Evolutionary conservation across 2,329 filamentous ascomycete species (phyloP), one percentile per base, ranked within the genome.

Genomic region (Paecilomyces formosus): DNA sequence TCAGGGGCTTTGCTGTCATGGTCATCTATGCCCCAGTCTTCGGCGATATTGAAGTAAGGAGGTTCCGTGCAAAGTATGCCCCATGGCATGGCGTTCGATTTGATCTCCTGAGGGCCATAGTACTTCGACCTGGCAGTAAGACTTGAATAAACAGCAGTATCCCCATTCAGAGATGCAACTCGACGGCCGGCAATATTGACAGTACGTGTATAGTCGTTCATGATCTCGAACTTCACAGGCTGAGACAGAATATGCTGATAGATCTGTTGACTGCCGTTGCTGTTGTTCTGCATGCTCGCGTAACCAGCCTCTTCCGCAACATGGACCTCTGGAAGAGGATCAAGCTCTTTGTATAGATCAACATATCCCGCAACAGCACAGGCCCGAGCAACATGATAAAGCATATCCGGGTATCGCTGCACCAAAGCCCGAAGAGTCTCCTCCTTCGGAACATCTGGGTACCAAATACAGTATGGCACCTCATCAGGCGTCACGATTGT

Each of bases 221-320:
- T 74, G 26, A 75, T 61, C 0, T 49, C 55, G 57, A 70, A 77
- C n/a, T 65, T 62, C 6, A 62, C 24, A 1, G 62, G 59, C 0
- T 57, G 12, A 0, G 57, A 53, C 62, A 76, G 72, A 24, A 78
- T 72, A 0, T 53, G 1, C 15, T 72, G 54, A 57, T 66, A 74
- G 9, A 77, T 76, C 9, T 53, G 57, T 6, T 54, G 26, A 2
- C 62, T 62, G 4, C 63, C 58, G 15, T 57, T 67, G 15, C 76
- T 72, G 28, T 8, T 8, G 28, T 30, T 30, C 28, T 30, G 28
- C 28, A 30, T 30, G 28, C 28, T 30, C 28, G 28, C 28, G 8
- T 30, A 30, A 5, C 71, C 65, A 7, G 75, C 75, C 59, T 78
- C 76, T 56, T 77, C 76, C 0, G 75, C 75, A 28, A 78, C 70